phyloP scores from a whole-genome alignment of 2,329 filamentous ascomycete species.

The Xylaria sp. region DNA sequence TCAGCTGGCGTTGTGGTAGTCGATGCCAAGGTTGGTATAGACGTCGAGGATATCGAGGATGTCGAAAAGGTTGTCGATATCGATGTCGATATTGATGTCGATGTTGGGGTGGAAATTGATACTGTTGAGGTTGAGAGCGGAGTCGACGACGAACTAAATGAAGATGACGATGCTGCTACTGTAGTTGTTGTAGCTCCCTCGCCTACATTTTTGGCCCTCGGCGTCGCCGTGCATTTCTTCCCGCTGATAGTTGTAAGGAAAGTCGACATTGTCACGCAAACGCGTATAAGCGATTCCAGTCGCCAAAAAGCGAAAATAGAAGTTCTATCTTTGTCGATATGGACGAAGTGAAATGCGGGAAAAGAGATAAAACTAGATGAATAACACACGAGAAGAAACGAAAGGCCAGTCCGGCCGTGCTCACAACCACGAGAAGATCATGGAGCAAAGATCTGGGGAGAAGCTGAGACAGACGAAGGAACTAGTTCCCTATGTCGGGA shows the following conservation, averaged over 20 bases:
- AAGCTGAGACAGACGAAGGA: slow-evolving; percentile 23
- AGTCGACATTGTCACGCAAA: slow-evolving; percentile 54
- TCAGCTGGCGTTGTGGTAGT: slow-evolving; percentile 7
- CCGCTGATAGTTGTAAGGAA: slow-evolving; percentile 62
- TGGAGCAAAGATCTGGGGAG: slow-evolving; percentile 48
- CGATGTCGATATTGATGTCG: slow-evolving; percentile 14
- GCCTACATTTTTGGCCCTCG: slow-evolving; percentile 47
- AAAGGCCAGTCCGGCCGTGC: slow-evolving; percentile 54
- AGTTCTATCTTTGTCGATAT: slow-evolving; percentile 36
- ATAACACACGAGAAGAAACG: slow-evolving; percentile 46
- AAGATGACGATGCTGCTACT: slow-evolving; percentile 23
- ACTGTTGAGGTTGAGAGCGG: slow-evolving; percentile 25
- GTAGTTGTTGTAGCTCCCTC: slow-evolving; percentile 32
- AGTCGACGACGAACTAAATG: slow-evolving; percentile 24
- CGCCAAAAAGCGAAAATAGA: slow-evolving; percentile 47
- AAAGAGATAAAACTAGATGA: slow-evolving; percentile 46
- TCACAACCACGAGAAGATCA: slow-evolving; percentile 53
- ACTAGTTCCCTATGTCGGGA: slow-evolving; percentile 31
- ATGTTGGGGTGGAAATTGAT: slow-evolving; percentile 18
- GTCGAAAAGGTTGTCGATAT: slow-evolving; percentile 34
- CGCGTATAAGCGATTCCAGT: slow-evolving; percentile 56
- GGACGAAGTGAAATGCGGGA: slow-evolving; percentile 41
- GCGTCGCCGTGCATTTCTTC: slow-evolving; percentile 65
- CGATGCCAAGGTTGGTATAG: slow-evolving; percentile 14
- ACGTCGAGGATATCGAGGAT: slow-evolving; percentile 24